Evolutionary conservation across 306 rosid genomes (phyloP).

Genomic region (Dicorynia guianensis): DNA sequence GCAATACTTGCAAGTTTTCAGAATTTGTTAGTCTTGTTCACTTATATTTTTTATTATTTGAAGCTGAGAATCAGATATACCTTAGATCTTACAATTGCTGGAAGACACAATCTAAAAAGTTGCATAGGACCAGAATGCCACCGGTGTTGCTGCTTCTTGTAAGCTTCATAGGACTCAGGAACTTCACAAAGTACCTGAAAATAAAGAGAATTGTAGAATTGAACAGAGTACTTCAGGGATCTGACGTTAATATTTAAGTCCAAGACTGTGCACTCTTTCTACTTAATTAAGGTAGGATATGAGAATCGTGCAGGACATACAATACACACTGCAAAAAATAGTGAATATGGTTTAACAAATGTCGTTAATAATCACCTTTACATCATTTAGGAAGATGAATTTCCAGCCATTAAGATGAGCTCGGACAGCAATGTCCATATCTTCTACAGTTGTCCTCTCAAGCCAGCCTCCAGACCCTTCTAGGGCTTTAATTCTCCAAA

Average conservation of each 20-base stretch:
- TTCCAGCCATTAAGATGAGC: conserved; percentile 98
- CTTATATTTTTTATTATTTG: conserved; percentile 31
- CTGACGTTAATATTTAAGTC: not conserved
- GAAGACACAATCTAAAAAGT: conserved; percentile 88
- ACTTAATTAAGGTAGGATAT: not conserved
- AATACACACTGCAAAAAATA: conserved; percentile 26
- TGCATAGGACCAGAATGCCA: conserved; percentile 99
- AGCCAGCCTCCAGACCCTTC: conserved; percentile 99
- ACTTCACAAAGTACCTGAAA: conserved; percentile 91
- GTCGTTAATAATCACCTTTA: conserved; percentile 70
- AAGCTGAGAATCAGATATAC: conserved; percentile 48
- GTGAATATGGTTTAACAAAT: conserved; percentile 8
- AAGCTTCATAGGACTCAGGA: conserved; percentile 96
- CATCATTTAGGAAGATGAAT: conserved; percentile 88
- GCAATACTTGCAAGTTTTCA: conserved; percentile 28
- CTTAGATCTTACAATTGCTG: conserved; percentile 83
- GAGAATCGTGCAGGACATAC: conserved; percentile 2
- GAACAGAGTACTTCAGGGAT: not conserved
- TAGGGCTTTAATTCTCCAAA: conserved; percentile 93
- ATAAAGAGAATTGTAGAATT: conserved; percentile 24
- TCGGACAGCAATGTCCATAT: conserved; percentile 96
- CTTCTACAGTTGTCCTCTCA: conserved; percentile 95
- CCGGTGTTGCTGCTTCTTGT: conserved; percentile 96
- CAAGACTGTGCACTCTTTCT: not conserved
- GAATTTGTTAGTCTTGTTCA: conserved; percentile 24